Evolutionary conservation across 31 red algal species (phyloP).

Genomic region (Asparagopsis taxiformis): DNA sequence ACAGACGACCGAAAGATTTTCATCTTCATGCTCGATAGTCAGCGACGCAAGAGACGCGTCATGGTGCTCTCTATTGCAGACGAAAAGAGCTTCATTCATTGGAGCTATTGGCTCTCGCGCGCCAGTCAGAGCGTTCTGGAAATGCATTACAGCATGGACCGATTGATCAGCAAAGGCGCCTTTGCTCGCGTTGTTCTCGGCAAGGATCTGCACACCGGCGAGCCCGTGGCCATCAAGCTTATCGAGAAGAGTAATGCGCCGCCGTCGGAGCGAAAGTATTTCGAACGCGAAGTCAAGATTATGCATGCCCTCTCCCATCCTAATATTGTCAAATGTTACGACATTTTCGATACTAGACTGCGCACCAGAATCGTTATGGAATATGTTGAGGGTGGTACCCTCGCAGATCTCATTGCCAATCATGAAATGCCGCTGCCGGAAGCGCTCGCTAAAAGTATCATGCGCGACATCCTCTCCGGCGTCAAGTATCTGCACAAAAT

Average conservation of each 20-base stretch:
- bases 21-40: constrained; percentile 44
- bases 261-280: constrained; percentile 42
- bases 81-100: constrained; percentile 26
- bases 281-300: constrained; percentile 73
- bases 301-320: constrained; percentile 66
- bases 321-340: constrained; percentile 81
- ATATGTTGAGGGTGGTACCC: constrained; percentile 83
- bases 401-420: constrained; percentile 73
- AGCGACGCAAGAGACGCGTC: constrained; percentile 43
- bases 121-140: constrained; percentile 46
- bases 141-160: constrained; percentile 57
- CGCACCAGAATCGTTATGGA: constrained; percentile 88
- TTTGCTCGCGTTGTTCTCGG: constrained; percentile 83
- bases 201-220: constrained; percentile 65
- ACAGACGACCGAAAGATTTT: constrained; percentile 33
- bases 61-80: constrained; percentile 27
- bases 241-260: constrained; percentile 80
- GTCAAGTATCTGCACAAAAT: constrained; percentile 82
- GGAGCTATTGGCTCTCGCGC: constrained; percentile 34
- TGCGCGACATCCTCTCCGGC: constrained; percentile 69
- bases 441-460: constrained; percentile 43
- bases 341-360: constrained; percentile 79
- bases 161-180: constrained; percentile 67
- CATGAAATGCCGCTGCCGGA: constrained; percentile 56
- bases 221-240: constrained; percentile 83